phyloP scores from a whole-genome alignment of 2,329 filamentous ascomycete genomes.

The Hypoxylon sp. region DNA sequence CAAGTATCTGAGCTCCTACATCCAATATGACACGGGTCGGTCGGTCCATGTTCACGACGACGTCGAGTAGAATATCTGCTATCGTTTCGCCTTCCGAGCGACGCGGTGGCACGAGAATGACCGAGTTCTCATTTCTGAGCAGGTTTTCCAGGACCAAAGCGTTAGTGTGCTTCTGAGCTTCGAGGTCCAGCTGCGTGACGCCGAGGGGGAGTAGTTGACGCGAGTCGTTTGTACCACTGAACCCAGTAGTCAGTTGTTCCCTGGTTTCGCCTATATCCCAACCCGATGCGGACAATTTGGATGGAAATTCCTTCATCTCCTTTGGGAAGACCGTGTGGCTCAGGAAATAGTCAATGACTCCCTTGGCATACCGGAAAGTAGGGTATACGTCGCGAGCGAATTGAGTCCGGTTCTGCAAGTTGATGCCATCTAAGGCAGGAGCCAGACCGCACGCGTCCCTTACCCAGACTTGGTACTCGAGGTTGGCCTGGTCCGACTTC shows the following conservation, averaged over 20 bases:
- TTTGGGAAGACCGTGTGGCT: conserved; percentile 65
- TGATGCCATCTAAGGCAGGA: conserved; percentile 58
- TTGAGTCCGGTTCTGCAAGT: conserved; percentile 61
- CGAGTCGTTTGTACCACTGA: conserved; percentile 75
- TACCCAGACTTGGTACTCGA: conserved; percentile 62
- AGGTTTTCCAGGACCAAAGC: conserved; percentile 69
- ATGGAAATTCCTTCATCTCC: conserved; percentile 67
- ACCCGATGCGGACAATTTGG: conserved; percentile 70
- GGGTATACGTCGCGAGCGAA: conserved; percentile 61
- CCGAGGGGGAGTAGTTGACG: conserved; percentile 63
- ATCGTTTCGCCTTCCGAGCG: conserved; percentile 37
- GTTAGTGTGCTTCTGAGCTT: conserved; percentile 68
- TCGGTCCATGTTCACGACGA: conserved; percentile 51
- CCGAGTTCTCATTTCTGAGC: conserved; percentile 59
- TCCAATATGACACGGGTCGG: conserved; percentile 69
- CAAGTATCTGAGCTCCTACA: conserved; percentile 74
- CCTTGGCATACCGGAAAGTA: conserved; percentile 58
- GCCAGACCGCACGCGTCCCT: conserved; percentile 47
- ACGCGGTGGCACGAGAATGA: conserved; percentile 40
- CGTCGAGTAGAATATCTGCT: conserved; percentile 54
- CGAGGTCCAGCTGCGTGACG: conserved; percentile 64
- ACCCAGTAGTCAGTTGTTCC: conserved; percentile 64
- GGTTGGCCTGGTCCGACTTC: conserved; percentile 58
- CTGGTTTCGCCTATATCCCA: conserved; percentile 68
- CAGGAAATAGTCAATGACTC: conserved; percentile 70